A percentile compares a stretch with the other conserved stretches of the same genome.
Conservation (phyloP, 345 rosid species). For the Gossypium longicalyx region DNA sequence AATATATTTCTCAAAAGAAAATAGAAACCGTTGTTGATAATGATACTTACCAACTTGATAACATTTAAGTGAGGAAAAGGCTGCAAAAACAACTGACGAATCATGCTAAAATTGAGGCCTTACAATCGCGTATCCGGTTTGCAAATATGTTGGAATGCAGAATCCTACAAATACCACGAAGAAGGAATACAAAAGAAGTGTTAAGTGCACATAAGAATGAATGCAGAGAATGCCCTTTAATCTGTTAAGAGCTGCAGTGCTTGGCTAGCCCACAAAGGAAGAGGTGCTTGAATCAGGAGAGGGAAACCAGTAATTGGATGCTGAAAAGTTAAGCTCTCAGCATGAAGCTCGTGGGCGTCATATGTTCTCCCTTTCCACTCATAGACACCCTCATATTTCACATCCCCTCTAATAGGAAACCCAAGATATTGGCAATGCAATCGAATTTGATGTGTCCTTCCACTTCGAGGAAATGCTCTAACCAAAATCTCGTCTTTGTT, state of each 20-base stretch:
- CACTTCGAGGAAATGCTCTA: conserved; percentile 73
- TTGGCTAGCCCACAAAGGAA: conserved; percentile 59
- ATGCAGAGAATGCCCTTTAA: neutral
- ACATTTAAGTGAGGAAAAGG: neutral
- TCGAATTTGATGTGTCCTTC: conserved; percentile 91
- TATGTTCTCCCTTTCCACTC: conserved; percentile 58
- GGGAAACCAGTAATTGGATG: conserved; percentile 60
- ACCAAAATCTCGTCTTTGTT: conserved; percentile 55
- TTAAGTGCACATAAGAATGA: neutral
- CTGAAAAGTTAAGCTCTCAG: conserved; percentile 70
- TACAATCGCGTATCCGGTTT: neutral
- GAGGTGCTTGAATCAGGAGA: conserved; percentile 46
- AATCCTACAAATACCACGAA: neutral
- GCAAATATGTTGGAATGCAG: neutral
- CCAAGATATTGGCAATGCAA: conserved; percentile 89
- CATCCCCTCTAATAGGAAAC: conserved; percentile 74
- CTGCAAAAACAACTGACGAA: neutral
- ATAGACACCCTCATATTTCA: conserved; percentile 75
- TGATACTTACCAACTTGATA: neutral
- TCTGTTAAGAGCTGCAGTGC: conserved; percentile 17
- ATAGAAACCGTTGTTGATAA: neutral
- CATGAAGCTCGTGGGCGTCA: conserved; percentile 77
- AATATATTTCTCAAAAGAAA: neutral
- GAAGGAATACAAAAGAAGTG: neutral
- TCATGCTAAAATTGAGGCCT: neutral